Conservation (phyloP, 495 filamentous ascomycete species). For the Echria macrotheca region DNA sequence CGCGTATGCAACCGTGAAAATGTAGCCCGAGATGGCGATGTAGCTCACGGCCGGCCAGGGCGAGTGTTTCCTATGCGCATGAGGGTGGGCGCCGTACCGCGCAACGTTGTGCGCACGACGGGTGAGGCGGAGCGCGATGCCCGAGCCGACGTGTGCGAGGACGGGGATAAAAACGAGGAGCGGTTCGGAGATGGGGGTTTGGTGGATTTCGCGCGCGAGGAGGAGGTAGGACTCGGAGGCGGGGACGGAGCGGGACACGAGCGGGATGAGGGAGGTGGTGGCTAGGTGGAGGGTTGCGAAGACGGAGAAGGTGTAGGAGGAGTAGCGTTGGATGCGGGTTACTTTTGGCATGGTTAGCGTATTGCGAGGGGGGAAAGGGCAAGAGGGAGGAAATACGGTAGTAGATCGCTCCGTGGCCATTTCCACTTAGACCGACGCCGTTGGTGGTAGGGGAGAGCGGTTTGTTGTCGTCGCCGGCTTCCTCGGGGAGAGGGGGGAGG, state of each 20-base stretch:
- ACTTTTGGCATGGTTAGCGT: constrained; percentile 43
- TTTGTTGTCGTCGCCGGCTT: constrained; percentile 22
- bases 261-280: constrained; percentile 72
- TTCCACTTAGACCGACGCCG: constrained; percentile 52
- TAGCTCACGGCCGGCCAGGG: constrained; percentile 66
- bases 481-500: constrained; percentile 40
- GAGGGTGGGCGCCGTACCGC: constrained; percentile 60
- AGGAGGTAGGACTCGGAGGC: constrained; percentile 61
- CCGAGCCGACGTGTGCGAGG: constrained; percentile 55
- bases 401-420: constrained; percentile 49
- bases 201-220: constrained; percentile 69
- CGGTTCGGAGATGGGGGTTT: constrained; percentile 63
- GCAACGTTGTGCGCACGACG: constrained; percentile 59
- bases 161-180: constrained; percentile 58
- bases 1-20: constrained; percentile 55
- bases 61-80: constrained; percentile 22
- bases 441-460: constrained; percentile 3
- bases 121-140: constrained; percentile 68
- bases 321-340: constrained; percentile 75
- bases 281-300: constrained; percentile 74
- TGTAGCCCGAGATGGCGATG: constrained; percentile 62
- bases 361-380: constrained; percentile 7
- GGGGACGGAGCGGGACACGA: constrained; percentile 49
- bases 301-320: constrained; percentile 75
- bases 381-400: constrained; percentile 46